Percentiles rank a stretch among this genome's conserved stretches.
These are phyloP conservation scores for Acmispon strigosus DNA, from an alignment of 306 rosid species.

Conservation along the genomic window DNA sequence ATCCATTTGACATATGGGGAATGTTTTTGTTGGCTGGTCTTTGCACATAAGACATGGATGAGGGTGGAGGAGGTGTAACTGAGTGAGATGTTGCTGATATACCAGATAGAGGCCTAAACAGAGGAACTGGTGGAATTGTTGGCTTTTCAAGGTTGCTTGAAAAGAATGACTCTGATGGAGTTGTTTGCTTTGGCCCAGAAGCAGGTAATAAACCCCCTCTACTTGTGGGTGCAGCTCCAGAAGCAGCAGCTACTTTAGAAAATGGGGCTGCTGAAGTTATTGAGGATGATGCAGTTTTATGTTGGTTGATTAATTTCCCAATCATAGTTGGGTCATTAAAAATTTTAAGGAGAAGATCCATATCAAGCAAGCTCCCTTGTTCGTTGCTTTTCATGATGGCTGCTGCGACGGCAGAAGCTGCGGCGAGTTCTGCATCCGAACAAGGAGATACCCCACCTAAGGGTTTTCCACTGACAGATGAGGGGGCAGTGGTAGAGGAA, in stretches of 20 bases:
- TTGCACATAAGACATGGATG: slow-evolving; percentile 6
- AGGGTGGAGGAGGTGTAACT: not conserved
- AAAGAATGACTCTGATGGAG: no score
- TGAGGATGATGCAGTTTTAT: slow-evolving; percentile 1
- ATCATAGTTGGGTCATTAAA: slow-evolving; percentile 57
- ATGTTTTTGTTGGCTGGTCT: slow-evolving; percentile 2
- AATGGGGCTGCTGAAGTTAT: no score
- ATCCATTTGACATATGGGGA: slow-evolving; percentile 7
- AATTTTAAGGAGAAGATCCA: slow-evolving; percentile 49
- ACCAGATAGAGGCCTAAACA: slow-evolving; percentile 1
- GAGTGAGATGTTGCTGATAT: not conserved
- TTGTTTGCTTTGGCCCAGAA: slow-evolving; percentile 6
- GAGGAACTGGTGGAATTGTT: slow-evolving; percentile 6
- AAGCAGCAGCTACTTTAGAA: no score
- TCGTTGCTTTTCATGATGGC: slow-evolving; percentile 39
- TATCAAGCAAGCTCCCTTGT: slow-evolving; percentile 49
- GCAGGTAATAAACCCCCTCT: no score
- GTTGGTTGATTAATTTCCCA: slow-evolving; percentile 35
- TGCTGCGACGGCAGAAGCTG: slow-evolving; percentile 41
- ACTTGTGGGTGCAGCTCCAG: no score
- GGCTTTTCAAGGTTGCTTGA: no score
- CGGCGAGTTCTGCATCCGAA: slow-evolving; percentile 35
- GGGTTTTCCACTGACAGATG: slow-evolving; percentile 12
- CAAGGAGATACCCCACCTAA: slow-evolving; percentile 13
- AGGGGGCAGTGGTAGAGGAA: not conserved